Evolutionary conservation across 805 yeast genomes (phyloP), one percentile per base, ranked within the genome.

Genomic region (Zygoascus flipseniorum): DNA sequence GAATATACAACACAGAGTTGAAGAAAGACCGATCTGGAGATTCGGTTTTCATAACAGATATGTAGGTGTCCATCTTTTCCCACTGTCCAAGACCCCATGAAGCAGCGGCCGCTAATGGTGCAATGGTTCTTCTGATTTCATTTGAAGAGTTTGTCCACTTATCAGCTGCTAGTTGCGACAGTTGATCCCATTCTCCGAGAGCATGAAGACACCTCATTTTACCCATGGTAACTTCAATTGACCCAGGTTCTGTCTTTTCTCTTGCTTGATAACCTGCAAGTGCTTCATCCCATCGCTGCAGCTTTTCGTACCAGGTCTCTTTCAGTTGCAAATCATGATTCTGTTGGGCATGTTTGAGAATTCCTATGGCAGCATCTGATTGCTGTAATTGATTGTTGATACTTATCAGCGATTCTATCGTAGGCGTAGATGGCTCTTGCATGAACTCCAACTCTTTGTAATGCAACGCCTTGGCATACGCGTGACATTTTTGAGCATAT

Each of bases 221-320:
- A 72, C 99, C 99, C 90, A 92, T 83, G 5, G 92, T 86, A 1
- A 89, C 84, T 58, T 92, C 98, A 72, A 86, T 80, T 31, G 89
- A 82, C 26, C 69, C 67, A 1, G 73, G 72, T 53, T 83, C 85
- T 4, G 64, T 60, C 46, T 62, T 62, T 60, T 82, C 92, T 63
- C 97, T 77, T 61, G 83, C 87, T 59, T 84, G 83, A 66, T 93
- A 93, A 0, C 97, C 97, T 48, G 80, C 78, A 56, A 93, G 73
- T 0, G 99, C 99, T 69, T 93, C 99, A 60, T 92, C 98, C 99
- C 99, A 93, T 57, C 98, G 76, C 64, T 89, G 97, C 44, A 93
- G 72, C 65, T 92, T 93, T 67, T 93, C 99, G 63, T 88, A 93
- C 99, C 99, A 93, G 0, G 97, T 87, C 69, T 93, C 99, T 64